Conservation (phyloP, 352 stramenopile species). For the Globisporangium echinulatum region DNA sequence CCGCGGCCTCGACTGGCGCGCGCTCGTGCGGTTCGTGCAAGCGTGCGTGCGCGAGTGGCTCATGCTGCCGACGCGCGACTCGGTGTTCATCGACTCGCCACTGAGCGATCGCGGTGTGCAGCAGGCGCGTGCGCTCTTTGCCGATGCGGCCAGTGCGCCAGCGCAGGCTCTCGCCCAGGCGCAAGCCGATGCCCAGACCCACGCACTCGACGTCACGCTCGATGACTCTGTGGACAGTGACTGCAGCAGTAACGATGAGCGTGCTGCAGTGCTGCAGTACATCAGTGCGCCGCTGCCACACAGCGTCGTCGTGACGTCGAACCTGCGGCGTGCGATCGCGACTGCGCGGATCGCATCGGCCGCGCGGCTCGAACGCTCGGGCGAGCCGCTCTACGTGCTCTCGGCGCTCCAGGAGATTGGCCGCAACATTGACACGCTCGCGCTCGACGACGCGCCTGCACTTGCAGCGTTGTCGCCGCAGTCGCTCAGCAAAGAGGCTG, state of each 20-base stretch:
- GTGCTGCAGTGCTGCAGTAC: constrained; percentile 35
- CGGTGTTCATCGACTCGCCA: constrained; percentile 81
- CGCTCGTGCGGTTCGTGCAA: constrained; percentile 39
- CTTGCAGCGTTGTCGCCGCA: constrained; percentile 28
- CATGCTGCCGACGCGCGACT: constrained; percentile 57
- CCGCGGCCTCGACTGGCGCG: constrained; percentile 44
- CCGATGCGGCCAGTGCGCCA: constrained; percentile 9
- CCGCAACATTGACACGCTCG: constrained; percentile 79
- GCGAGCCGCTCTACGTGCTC: constrained; percentile 74
- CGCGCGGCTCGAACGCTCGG: constrained; percentile 34
- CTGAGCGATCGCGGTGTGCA: constrained; percentile 50
- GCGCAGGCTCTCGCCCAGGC: not conserved
- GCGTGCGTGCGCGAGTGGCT: constrained; percentile 63
- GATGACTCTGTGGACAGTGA: constrained; percentile 9
- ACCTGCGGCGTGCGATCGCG: constrained; percentile 70
- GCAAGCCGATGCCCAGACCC: too few relatives aligned
- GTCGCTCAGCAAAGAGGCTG: not conserved
- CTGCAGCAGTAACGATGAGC: constrained; percentile 13
- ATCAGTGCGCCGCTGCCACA: constrained; percentile 34
- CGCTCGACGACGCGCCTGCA: constrained; percentile 50
- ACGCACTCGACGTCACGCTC: constrained; percentile 4
- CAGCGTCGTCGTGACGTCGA: constrained; percentile 68
- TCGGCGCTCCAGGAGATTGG: constrained; percentile 82
- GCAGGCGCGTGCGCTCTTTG: constrained; percentile 52
- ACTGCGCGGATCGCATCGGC: constrained; percentile 74